Base-by-base conservation (phyloP, 768 basidiomycete species). In the Podaxis pistillaris region DNA sequence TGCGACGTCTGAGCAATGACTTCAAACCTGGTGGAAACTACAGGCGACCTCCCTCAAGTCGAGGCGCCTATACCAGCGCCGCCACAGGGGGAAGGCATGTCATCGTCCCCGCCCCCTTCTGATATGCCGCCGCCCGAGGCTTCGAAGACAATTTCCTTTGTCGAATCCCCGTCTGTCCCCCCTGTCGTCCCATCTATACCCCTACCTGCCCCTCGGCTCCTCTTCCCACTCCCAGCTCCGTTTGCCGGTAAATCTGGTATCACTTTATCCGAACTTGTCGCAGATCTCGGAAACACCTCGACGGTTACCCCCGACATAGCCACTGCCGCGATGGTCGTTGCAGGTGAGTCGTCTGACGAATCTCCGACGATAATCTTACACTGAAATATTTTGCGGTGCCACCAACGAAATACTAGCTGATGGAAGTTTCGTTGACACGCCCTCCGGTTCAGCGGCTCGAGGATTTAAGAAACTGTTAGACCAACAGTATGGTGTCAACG, bases 391-490 rank as follows among this genome's bases (percentile, higher is more conserved):
- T 19, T 40, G 36, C 6, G n/a, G 37, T 56, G 5, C 13, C 38
- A 26, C 22, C 4, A 38, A 15, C 22, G 17, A 9, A 30, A 33
- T 28, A 41, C 47, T 66, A 82, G 91, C 83, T 67, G 89, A 94
- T 70, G 86, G 85, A 61, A 88, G 80, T 47, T 94, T 88, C 71
- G 85, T 93, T 22, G 92, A 94, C 69, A 93, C 90, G 1, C 84
- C 91, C 4, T 91, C 88, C 56, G 90, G 86, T 2, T 79, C 81
- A 13, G 90, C 88, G 30, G 91, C 91, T 12, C 84, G 85, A 44
- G 90, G 90, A 67, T 78, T 94, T 59, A 94, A 94, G 80, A 81
- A 81, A 68, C 81, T 83, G 30, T 91, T 89, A 69, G 93, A 94
- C 71, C 83, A 86, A 55, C 75, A 81, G 47, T 72, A 86, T 38